Conservation (phyloP, 116 monocot species). For the Papilionanthe hybrid region DNA sequence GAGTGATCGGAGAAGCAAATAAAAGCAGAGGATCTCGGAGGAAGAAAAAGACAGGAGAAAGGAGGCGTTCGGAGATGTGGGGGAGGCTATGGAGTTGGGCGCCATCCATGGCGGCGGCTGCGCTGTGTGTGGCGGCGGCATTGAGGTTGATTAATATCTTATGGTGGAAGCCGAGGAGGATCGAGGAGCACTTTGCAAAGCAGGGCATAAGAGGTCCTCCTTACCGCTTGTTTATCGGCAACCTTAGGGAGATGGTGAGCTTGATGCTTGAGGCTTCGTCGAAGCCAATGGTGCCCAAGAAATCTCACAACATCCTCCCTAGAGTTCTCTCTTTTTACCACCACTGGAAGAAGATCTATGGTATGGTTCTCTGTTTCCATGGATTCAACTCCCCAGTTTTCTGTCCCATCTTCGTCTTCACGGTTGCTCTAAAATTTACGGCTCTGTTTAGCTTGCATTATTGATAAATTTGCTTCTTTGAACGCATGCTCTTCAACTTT, state of each 20-base stretch:
- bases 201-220: constrained; percentile 22
- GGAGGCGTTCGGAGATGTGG: neutral
- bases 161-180: constrained; percentile 54
- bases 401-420: no score
- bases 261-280: constrained; percentile 51
- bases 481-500: no score
- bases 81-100: neutral
- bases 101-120: neutral
- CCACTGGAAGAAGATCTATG: constrained; percentile 81
- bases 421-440: no score
- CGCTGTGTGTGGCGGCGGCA: constrained; percentile 15
- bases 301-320: constrained; percentile 50
- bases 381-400: no score
- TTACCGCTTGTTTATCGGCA: constrained; percentile 50
- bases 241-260: constrained; percentile 49
- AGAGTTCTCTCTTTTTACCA: constrained; percentile 63
- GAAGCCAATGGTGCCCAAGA: constrained; percentile 31
- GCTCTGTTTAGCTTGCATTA: no score
- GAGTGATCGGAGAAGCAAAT: neutral
- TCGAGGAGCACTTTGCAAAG: constrained; percentile 43
- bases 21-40: neutral
- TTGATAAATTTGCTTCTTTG: no score
- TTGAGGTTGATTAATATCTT: constrained; percentile 34
- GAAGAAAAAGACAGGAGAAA: neutral
- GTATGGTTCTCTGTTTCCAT: constrained; percentile 15